phyloP scores from a whole-genome alignment of 2,329 filamentous ascomycete species.

The Aureobasidium melanogenum region DNA sequence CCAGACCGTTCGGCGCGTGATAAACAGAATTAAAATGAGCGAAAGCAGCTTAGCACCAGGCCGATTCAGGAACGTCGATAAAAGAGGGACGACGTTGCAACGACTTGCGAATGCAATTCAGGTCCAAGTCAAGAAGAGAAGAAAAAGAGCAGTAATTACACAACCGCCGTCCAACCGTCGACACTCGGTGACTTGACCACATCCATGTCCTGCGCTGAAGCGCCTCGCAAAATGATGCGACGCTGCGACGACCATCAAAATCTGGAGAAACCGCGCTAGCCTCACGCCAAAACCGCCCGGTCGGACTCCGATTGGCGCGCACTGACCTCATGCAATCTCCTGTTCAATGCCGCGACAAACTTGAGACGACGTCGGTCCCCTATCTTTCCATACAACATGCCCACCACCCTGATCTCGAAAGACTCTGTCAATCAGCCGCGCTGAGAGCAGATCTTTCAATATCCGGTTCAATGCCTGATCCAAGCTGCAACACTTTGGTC shows the following conservation, averaged over 20 bases:
- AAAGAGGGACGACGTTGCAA: slow-evolving; percentile 12
- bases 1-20: slow-evolving; percentile 9
- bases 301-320: slow-evolving; percentile 1
- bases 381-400: neutral
- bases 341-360: neutral
- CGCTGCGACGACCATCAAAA: slow-evolving; percentile 5
- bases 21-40: slow-evolving; percentile 13
- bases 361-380: slow-evolving; percentile 1
- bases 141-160: slow-evolving; percentile 6
- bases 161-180: slow-evolving; percentile 6
- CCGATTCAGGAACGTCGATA: slow-evolving; percentile 2
- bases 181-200: neutral
- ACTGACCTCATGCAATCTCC: neutral
- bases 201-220: neutral
- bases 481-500: neutral
- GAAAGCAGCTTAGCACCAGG: slow-evolving; percentile 8
- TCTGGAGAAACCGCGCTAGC: slow-evolving; percentile 2
- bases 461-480: neutral
- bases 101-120: neutral
- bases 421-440: slow-evolving; percentile 10
- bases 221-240: slow-evolving; percentile 5
- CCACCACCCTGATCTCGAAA: neutral
- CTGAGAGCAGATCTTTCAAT: neutral
- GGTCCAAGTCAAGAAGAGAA: slow-evolving; percentile 4
- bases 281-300: neutral